phyloP scores from a whole-genome alignment of 257 asterid species.

The Nicotiana undulata region DNA sequence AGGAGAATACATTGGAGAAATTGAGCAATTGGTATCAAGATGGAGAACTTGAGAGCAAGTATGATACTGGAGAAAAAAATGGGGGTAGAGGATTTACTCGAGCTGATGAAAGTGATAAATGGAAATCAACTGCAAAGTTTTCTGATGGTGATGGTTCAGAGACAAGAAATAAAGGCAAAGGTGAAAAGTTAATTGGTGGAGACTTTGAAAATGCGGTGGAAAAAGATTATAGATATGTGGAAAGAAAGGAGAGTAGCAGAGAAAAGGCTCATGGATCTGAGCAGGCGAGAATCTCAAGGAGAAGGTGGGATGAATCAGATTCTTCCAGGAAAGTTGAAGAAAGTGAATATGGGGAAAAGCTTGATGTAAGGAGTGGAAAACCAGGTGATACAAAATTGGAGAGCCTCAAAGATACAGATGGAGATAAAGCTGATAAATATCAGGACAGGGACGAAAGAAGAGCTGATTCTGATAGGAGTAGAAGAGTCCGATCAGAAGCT shows the following conservation, averaged over 20 bases:
- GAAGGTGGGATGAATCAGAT: too few species aligned
- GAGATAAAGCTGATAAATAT: conserved; percentile 36
- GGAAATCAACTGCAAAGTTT: conserved; percentile 38
- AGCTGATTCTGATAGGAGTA: conserved; percentile 51
- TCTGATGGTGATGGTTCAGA: conserved; percentile 33
- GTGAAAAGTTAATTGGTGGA: conserved; percentile 11
- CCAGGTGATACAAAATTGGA: conserved; percentile 15
- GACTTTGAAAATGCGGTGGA: conserved; percentile 43
- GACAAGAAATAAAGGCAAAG: conserved; percentile 13
- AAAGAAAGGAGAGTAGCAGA: conserved; percentile 48
- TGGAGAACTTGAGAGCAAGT: conserved; percentile 61
- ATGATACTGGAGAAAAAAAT: conserved; percentile 41
- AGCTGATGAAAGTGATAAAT: conserved; percentile 53
- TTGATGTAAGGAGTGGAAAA: too few species aligned
- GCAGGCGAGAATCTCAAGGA: too few species aligned
- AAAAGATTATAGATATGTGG: conserved; percentile 40
- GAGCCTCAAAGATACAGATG: conserved; percentile 34
- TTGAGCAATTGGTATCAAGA: conserved; percentile 85
- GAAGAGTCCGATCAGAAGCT: conserved; percentile 47
- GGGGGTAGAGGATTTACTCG: conserved; percentile 41
- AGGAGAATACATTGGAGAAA: conserved; percentile 67
- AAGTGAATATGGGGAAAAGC: too few species aligned
- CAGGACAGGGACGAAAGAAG: conserved; percentile 55
- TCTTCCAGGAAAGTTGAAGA: too few species aligned
- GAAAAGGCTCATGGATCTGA: conserved; percentile 42